Evolutionary conservation across 2,329 filamentous ascomycete genomes (phyloP).

Genomic region (Scedosporium minutisporum): DNA sequence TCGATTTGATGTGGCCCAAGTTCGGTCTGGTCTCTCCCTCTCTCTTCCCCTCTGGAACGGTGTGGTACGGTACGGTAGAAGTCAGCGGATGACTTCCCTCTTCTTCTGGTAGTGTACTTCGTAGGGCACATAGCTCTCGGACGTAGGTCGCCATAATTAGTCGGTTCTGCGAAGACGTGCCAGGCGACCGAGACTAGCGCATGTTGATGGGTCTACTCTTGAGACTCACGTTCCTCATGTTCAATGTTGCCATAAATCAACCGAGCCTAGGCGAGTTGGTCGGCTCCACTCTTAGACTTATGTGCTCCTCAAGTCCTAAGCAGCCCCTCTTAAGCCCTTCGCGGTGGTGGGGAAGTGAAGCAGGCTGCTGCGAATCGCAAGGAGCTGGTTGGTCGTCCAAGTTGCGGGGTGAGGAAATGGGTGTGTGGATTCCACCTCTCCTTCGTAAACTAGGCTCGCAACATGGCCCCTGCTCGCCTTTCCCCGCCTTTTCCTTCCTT

Average conservation of each 20-base stretch:
- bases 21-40: background rate
- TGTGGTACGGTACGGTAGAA: background rate
- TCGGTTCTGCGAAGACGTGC: background rate
- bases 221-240: too few relatives aligned
- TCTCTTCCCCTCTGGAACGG: background rate
- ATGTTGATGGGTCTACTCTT: too few relatives aligned
- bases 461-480: background rate
- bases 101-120: background rate
- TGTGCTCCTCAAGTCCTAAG: too few relatives aligned
- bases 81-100: background rate
- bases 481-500: background rate
- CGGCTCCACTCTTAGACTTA: background rate
- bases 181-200: background rate
- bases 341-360: background rate
- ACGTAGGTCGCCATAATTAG: background rate
- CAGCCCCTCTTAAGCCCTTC: background rate
- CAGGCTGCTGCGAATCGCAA: background rate
- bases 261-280: background rate
- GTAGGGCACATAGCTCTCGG: background rate
- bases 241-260: too few relatives aligned
- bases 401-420: background rate
- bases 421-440: background rate
- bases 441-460: background rate
- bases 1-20: background rate
- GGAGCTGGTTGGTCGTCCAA: background rate